phyloP scores from a whole-genome alignment of 306 rosid genomes.

The Cucurbita ficifolia region DNA sequence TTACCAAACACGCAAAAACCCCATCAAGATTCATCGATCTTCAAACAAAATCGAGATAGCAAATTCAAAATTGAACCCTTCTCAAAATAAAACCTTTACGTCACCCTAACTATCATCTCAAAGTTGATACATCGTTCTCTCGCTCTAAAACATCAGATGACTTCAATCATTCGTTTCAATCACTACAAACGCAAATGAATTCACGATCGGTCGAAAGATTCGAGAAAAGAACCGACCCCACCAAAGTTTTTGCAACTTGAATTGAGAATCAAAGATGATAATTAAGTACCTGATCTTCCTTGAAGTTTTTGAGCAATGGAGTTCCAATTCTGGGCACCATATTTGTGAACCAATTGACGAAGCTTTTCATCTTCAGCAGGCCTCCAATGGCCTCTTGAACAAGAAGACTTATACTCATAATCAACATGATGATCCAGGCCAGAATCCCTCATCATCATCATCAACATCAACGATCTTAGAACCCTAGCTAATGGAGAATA shows the following conservation, averaged over 20 bases:
- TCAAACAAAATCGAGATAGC: neutral
- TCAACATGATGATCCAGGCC: neutral
- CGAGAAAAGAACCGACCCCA: neutral
- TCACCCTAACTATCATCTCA: neutral
- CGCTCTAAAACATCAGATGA: neutral
- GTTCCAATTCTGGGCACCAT: slow-evolving; percentile 92
- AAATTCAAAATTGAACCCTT: neutral
- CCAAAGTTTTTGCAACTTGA: neutral
- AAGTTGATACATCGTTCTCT: neutral
- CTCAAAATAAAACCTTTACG: neutral
- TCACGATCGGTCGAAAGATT: neutral
- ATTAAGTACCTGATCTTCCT: slow-evolving; percentile 74
- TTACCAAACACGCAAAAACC: neutral
- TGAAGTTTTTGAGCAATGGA: slow-evolving; percentile 86
- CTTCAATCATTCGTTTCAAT: neutral
- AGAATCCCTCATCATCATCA: slow-evolving; percentile 43
- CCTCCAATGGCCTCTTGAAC: slow-evolving; percentile 90
- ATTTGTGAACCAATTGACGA: slow-evolving; percentile 62
- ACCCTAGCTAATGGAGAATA: neutral
- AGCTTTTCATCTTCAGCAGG: slow-evolving; percentile 85
- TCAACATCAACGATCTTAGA: neutral
- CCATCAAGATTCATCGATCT: neutral
- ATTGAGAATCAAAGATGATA: neutral
- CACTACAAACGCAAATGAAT: neutral
- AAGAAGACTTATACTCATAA: slow-evolving; percentile 33